Base-by-base conservation (phyloP, 257 asterid genomes). In the Craterostigma plantagineum region DNA sequence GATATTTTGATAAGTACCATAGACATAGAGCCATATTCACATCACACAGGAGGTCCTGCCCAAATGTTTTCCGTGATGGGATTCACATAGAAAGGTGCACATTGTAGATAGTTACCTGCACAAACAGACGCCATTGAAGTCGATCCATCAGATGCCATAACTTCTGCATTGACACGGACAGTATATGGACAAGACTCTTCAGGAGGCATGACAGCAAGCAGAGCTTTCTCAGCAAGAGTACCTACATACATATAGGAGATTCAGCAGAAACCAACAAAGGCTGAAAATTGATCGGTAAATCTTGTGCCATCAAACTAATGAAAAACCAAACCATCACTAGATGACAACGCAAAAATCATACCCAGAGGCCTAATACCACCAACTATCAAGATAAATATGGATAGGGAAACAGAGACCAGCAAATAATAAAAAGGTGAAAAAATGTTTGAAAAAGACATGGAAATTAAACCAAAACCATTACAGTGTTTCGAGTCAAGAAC, bases 81-180 rank as follows among this genome's bases (percentile, higher is more conserved):
- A 42, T 39, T 49, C 45, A 50, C 38, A 13, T 11, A 18, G 46
- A 34, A 4, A 12, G 39, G 49, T 23, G 6, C 30, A 43, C 23
- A 33, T 7, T 14, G 48, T 36, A 34, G 43, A 39, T 35, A 62
- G 9, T 11, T 63, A 87, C 98, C 98, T 68, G 93, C 98, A 76
- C 98, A 87, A 57, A 82, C 95, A 55, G 95, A 74, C 50, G 98
- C 98, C 98, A 87, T 87, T 43, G 98, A 87, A 45, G 98, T 87
- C 14, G 98, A 87, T 54, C 98, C 95, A 74, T 87, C 98, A 18
- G 98, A 87, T 53, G 95, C 83, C 98, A 87, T 82, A 42, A 87
- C 98, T 70, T 82, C 98, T 41, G 98, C 67, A 76, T 79, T 87
- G 59, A 87, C 56, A 51, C 98, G 95, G 12, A 87, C 76, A 27